These are phyloP conservation scores for Penicillium capsulatum DNA, from an alignment of 2,329 filamentous ascomycete species.

Conservation along the genomic window DNA sequence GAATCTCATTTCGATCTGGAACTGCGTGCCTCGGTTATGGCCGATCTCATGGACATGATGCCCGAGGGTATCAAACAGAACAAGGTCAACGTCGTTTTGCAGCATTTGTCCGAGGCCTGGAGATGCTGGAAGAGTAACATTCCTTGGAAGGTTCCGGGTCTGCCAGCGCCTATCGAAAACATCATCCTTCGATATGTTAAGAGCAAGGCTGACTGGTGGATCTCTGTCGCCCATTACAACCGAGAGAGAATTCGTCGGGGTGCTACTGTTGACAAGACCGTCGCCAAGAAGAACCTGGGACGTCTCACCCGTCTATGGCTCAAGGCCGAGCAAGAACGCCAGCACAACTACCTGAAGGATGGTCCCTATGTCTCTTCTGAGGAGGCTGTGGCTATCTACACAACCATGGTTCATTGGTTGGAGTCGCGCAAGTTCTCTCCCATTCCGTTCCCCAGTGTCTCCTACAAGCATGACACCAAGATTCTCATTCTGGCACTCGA, in stretches of 20 bases:
- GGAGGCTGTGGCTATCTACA: slow-evolving; percentile 97
- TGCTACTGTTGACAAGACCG: slow-evolving; percentile 97
- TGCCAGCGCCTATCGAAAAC: slow-evolving; percentile 96
- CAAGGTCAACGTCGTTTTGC: slow-evolving; percentile 96
- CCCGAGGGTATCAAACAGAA: slow-evolving; percentile 99
- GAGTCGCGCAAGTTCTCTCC: slow-evolving; percentile 98
- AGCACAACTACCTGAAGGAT: slow-evolving; percentile 99
- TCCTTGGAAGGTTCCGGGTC: slow-evolving; percentile 95
- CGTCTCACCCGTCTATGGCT: slow-evolving; percentile 92
- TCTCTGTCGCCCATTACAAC: slow-evolving; percentile 98
- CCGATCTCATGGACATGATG: slow-evolving; percentile 99
- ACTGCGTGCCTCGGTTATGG: slow-evolving; percentile 96
- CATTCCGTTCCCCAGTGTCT: slow-evolving; percentile 97
- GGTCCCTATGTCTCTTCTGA: slow-evolving; percentile 97
- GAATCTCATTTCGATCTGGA: slow-evolving; percentile 98
- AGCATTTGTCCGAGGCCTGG: slow-evolving; percentile 97
- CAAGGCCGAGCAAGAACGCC: slow-evolving; percentile 95
- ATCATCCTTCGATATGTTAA: slow-evolving; percentile 98
- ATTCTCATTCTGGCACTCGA: slow-evolving; percentile 94
- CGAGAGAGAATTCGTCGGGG: slow-evolving; percentile 93
- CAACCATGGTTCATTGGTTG: slow-evolving; percentile 96
- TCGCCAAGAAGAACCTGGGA: slow-evolving; percentile 98
- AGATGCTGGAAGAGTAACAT: slow-evolving; percentile 99
- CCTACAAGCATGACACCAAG: slow-evolving; percentile 99
- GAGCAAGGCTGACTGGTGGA: slow-evolving; percentile 99